Evolutionary conservation across 495 filamentous ascomycete genomes (phyloP), one percentile per base, ranked within the genome.

Genomic region (Amorphotheca resinae): DNA sequence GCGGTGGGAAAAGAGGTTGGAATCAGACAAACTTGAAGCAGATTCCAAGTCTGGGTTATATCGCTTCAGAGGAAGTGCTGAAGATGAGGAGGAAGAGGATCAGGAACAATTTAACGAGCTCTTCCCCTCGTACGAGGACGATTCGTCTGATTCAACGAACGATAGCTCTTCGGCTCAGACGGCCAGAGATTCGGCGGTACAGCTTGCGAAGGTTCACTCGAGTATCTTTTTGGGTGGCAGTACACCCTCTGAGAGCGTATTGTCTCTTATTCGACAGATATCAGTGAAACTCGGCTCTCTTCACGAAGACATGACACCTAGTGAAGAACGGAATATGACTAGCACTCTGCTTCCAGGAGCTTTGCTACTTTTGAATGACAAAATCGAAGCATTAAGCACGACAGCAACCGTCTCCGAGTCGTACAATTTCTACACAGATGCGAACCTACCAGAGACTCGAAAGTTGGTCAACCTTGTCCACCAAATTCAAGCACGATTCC

Each of bases 381-480:
- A 69, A 39, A 53, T 73, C 31, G 68, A 75, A 53, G 64, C 67
- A 20, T 58, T 91, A 17, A 60, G 58, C 15, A 59, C 67, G 0
- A 48, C 39, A 9, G 42, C 52, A 3, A 53, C 53, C 26, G 56
- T 37, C 33, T 49, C 41, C 16, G 57, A 54, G 52, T 66, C 64
- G 9, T 93, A 88, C 63, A 93, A 93, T 59, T 93, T 96, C 64
- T 98, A 96, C 59, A 79, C 72, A 1, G 79, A 93, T 54, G 55
- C 77, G 6, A 93, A 95, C 50, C 59, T 84, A 12, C 54, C 55
- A 1, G 84, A 96, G 64, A 76, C 79, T 2, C 73, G 76, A 37
- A 84, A 75, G 43, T 64, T 94, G 3, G 69, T 87, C 4, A 54
- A 42, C 5, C 62, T 94, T 7, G 66, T 86, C 18, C 69, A 76